Percentiles rank a stretch among this genome's conserved stretches.
phyloP scores from a whole-genome alignment of 2,329 filamentous ascomycete genomes.

The Colletotrichum salicis region DNA sequence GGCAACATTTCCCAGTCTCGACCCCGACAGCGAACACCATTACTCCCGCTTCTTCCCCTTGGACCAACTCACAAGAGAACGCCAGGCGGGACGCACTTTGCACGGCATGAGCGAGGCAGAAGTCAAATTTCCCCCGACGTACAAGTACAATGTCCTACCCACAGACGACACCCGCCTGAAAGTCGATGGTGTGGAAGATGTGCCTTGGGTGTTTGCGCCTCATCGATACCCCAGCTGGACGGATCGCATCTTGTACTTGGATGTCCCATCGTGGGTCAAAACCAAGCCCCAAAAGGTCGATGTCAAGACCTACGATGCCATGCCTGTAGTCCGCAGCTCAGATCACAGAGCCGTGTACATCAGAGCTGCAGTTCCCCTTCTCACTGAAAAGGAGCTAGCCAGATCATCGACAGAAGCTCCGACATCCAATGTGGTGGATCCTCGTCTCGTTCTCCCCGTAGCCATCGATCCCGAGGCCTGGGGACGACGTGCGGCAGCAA shows the following conservation, averaged over 20 bases:
- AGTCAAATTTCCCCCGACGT: conserved; percentile 88
- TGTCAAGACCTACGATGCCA: conserved; percentile 75
- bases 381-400: conserved; percentile 52
- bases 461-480: conserved; percentile 66
- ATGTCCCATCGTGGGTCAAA: conserved; percentile 64
- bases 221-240: conserved; percentile 95
- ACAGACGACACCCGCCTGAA: conserved; percentile 39
- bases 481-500: conserved; percentile 59
- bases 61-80: conserved; percentile 85
- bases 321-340: conserved; percentile 83
- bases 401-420: conserved; percentile 41
- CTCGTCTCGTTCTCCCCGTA: conserved; percentile 58
- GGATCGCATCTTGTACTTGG: conserved; percentile 85
- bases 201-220: conserved; percentile 77
- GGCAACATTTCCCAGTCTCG: conserved; percentile 72
- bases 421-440: conserved; percentile 45
- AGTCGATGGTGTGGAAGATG: conserved; percentile 41
- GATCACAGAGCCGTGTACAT: conserved; percentile 90
- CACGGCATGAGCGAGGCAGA: conserved; percentile 81
- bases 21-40: conserved; percentile 66
- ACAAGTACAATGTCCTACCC: conserved; percentile 78
- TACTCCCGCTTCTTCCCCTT: conserved; percentile 73
- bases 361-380: conserved; percentile 72
- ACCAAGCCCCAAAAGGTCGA: conserved; percentile 49
- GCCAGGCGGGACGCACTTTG: conserved; percentile 73